phyloP scores from a whole-genome alignment of 345 rosid species.

The Conringia planisiliqua region DNA sequence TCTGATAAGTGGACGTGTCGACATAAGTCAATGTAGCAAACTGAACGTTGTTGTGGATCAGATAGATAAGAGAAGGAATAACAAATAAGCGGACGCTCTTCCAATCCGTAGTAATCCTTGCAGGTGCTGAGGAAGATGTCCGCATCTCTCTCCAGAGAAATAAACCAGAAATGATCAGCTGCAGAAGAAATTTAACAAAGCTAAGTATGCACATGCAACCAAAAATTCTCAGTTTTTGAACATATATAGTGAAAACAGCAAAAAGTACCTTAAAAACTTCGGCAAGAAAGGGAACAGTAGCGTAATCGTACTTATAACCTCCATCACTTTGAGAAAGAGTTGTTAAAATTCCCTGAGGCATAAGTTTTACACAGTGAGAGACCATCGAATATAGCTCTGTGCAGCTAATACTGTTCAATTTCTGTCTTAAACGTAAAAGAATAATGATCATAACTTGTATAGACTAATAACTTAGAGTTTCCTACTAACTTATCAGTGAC shows the following conservation, averaged over 20 bases:
- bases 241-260: background rate
- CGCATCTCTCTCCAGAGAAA: conserved; percentile 70
- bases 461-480: background rate
- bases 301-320: conserved; percentile 79
- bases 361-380: background rate
- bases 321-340: conserved; percentile 90
- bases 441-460: background rate
- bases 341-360: conserved; percentile 76
- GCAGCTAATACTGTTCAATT: background rate
- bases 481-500: background rate
- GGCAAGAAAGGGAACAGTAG: conserved; percentile 94
- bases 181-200: background rate
- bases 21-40: conserved; percentile 89
- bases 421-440: background rate
- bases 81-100: conserved; percentile 73
- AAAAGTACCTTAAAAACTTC: conserved; percentile 76
- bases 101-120: conserved; percentile 87
- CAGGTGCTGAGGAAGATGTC: conserved; percentile 45
- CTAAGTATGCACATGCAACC: background rate
- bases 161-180: conserved; percentile 81
- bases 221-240: background rate
- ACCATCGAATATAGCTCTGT: too few relatives aligned
- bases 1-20: conserved; percentile 93
- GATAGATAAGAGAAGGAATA: conserved; percentile 81
- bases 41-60: conserved; percentile 91